These are phyloP conservation scores for Lachancea sp. DNA, from an alignment of 805 yeast genomes.

Conservation along the genomic window DNA sequence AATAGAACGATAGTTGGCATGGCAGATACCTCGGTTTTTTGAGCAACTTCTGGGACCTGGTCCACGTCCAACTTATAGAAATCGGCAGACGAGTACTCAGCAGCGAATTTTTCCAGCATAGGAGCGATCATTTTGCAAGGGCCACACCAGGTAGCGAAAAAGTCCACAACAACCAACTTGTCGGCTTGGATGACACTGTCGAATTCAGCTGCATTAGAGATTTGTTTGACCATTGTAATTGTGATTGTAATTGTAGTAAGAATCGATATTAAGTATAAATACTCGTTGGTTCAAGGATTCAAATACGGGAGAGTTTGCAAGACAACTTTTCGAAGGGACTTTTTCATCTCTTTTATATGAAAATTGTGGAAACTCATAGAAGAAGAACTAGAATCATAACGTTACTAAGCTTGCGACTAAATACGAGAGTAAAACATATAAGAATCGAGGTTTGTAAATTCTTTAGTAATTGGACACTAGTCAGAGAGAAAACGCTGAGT, in stretches of 20 bases:
- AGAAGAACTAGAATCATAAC: neutral
- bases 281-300: too few species aligned
- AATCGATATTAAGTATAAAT: neutral
- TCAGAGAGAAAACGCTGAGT: too few species aligned
- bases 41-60: conserved; percentile 68
- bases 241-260: neutral
- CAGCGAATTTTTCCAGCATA: conserved; percentile 72
- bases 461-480: neutral
- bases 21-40: conserved; percentile 51
- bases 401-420: conserved; percentile 3
- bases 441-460: too few species aligned
- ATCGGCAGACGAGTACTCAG: conserved; percentile 53
- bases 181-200: conserved; percentile 52
- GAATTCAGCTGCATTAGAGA: conserved; percentile 55
- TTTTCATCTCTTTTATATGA: neutral
- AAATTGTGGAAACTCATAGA: neutral
- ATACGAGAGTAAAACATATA: too few species aligned
- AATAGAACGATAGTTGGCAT: conserved; percentile 69
- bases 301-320: neutral
- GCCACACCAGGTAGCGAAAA: conserved; percentile 98
- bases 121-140: conserved; percentile 99
- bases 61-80: conserved; percentile 94
- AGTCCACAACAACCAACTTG: conserved; percentile 86
- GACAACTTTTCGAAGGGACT: neutral
- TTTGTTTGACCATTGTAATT: conserved; percentile 45